Evolutionary conservation across 2,329 filamentous ascomycete genomes (phyloP), one percentile per base, ranked within the genome.

Genomic region (Aspergillus sp.): DNA sequence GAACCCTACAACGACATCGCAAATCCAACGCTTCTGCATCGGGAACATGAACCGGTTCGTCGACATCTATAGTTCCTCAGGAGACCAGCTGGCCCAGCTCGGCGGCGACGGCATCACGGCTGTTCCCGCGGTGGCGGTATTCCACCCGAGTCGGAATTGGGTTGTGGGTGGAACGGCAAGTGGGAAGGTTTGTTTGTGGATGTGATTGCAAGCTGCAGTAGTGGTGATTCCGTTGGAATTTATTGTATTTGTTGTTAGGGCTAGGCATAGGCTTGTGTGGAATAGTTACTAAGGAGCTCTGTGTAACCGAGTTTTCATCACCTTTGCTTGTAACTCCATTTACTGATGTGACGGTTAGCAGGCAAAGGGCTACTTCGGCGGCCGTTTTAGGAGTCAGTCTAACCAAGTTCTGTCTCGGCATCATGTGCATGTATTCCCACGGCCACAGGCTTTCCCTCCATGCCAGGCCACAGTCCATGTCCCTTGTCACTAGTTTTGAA

Each of bases 21-120:
- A 83, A 5, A 81, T 94, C 4, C 84, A 94, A 52, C 88, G 91
- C 51, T 89, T 98, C 58, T 86, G 82, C 27, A 91, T 98, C 48
- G 93, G 88, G 1, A 98, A 97, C 57, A 97, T 97, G 93, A 95
- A 94, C 62, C 81, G 93, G 1, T 97, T 96, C 57, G 88, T 97
- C 1, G 93, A 98, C 61, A 79, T 98, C 0, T 98, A 86, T 64
- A 85, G 85, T 0, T 77, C 82, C 0, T 79, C 85, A 42, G 93
- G 93, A 0, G 83, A 88, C 58, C 91, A 97, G 64, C 70, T 97
- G 3, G 91, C 87, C 0, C 91, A 97, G 65, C 71, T 98, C 3
- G 88, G 84, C 1, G 88, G 89, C 0, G 88, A 94, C 0, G 87
- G 85, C 8, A 94, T 98, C 56, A 95, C 89, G 1, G 93, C 93